Percentiles rank a stretch among this genome's conserved stretches.
Conservation (phyloP, 2,329 filamentous ascomycete species). For the Fusarium buharicum region DNA sequence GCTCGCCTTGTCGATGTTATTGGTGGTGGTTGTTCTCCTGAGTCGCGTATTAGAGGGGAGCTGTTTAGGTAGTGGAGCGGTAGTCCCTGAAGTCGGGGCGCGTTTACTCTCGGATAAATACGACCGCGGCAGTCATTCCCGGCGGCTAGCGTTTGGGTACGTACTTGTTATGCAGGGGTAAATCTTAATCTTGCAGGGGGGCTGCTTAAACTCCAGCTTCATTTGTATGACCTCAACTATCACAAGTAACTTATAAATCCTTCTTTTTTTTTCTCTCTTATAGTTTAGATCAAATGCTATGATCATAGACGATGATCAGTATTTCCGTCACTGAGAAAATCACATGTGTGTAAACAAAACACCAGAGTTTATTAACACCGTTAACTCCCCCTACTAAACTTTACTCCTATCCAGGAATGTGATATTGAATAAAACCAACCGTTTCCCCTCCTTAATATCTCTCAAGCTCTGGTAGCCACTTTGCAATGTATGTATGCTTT, state of each 20-base stretch:
- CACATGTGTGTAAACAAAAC: conserved; percentile 7
- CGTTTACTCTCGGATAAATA: conserved; percentile 46
- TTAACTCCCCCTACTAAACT: conserved; percentile 20
- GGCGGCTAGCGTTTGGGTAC: conserved; percentile 30
- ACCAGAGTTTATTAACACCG: conserved; percentile 6
- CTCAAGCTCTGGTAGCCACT: background rate
- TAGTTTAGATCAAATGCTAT: background rate
- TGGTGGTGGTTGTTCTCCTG: conserved; percentile 31
- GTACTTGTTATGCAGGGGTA: conserved; percentile 27
- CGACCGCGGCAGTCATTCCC: conserved; percentile 39
- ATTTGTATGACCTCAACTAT: conserved; percentile 14
- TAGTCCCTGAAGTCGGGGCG: conserved; percentile 31
- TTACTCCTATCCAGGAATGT: conserved; percentile 16
- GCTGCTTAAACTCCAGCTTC: conserved; percentile 8
- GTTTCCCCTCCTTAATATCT: background rate
- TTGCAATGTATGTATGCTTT: conserved; percentile 1
- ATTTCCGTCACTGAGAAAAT: background rate
- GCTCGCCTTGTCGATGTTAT: conserved; percentile 6
- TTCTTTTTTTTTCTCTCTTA: background rate
- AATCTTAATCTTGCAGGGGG: conserved; percentile 21
- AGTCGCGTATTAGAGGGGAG: conserved; percentile 34
- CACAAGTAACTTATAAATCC: conserved; percentile 3
- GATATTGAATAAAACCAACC: conserved; percentile 10
- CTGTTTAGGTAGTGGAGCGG: conserved; percentile 25
- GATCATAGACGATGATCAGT: background rate